Evolutionary conservation across 495 filamentous ascomycete species (phyloP), one percentile per base, ranked within the genome.

Genomic region (Xylaria bambusicola): DNA sequence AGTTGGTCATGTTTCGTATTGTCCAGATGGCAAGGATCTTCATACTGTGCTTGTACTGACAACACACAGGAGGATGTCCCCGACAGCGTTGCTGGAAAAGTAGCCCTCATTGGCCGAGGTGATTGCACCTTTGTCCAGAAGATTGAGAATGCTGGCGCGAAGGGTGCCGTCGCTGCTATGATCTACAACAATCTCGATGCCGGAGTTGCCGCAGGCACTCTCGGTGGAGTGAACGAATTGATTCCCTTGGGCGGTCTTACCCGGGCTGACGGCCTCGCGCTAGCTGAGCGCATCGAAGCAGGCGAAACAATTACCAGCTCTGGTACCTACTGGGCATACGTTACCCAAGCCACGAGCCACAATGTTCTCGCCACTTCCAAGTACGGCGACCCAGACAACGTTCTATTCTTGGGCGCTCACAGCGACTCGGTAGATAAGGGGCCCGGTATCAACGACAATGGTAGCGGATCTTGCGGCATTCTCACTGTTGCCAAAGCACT

Each of bases 341-440:
- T 66, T 29, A 65, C 73, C 20, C 65, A 81, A 41, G 69, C 75
- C 29, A 62, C 74, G 4, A 87, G 69, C 46, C 77, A 79, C 74
- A 90, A 91, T 59, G 84, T 91, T n/a, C 76, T 90, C 54, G 88
- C 87, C 9, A 80, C 83, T 65, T 84, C 86, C 33, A 87, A 86
- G 61, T 71, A 64, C 9, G 88, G 88, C 54, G 82, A 90, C 69
- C 80, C 82, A 17, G 73, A 85, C 57, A 88, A 87, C 61, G 77
- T 86, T 15, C 68, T 91, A 46, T 71, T 83, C 4, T 66, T 89
- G 0, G 88, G 87, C 44, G 86, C 80, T 3, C 88, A 91, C 71
- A 80, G 79, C 17, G 88, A 91, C 75, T 89, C 86, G 7, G 88
- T 91, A 35, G 66, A 75, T 44, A 83, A 77, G 0, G 81, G 80